Evolutionary conservation across 2,329 filamentous ascomycete genomes (phyloP).

Genomic region (Aspergillus arachidicola): DNA sequence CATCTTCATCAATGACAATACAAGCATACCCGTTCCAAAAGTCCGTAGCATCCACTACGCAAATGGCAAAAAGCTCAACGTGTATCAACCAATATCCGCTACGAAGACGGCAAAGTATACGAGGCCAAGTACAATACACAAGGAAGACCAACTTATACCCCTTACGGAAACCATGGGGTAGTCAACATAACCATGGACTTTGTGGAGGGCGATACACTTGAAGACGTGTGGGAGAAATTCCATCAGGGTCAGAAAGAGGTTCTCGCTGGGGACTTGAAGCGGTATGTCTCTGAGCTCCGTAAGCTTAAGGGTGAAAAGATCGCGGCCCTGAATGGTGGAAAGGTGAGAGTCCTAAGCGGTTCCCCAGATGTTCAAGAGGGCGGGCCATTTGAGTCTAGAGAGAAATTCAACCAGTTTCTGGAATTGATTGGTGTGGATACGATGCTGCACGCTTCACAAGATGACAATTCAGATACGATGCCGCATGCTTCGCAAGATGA

Average conservation of each 20-base stretch:
- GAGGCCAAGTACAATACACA: background rate
- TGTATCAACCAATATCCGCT: background rate
- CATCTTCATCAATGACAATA: background rate
- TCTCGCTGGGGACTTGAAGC: background rate
- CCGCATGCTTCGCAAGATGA: background rate
- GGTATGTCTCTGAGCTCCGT: background rate
- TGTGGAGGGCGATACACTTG: background rate
- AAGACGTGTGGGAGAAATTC: background rate
- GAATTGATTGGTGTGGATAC: background rate
- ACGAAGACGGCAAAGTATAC: too few relatives aligned
- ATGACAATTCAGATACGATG: background rate
- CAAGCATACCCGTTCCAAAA: background rate
- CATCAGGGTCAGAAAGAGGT: background rate
- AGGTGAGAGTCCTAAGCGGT: background rate
- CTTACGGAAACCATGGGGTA: rapidly evolving
- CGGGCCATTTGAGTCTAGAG: background rate
- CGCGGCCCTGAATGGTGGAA: background rate
- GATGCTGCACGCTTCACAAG: background rate
- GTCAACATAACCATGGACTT: background rate
- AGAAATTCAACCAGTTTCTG: background rate
- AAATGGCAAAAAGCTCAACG: too few relatives aligned
- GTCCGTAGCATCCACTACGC: background rate
- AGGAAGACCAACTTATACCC: rapidly evolving
- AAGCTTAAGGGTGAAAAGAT: background rate
- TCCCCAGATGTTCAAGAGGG: background rate